Conservation (phyloP, 345 rosid species). For the Brassica incana region DNA sequence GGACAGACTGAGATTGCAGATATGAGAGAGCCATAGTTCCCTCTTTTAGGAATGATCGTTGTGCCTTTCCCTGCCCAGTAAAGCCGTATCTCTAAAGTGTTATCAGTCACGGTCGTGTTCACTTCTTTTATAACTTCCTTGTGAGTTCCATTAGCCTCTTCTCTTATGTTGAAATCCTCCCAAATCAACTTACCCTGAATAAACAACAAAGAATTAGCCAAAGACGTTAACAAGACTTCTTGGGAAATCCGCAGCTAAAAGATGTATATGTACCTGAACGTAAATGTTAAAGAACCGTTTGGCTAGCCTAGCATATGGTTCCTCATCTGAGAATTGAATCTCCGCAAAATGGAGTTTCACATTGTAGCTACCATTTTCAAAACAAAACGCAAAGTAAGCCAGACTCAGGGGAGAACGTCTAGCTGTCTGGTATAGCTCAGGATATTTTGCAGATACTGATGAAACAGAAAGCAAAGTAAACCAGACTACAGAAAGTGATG, state of each 20-base stretch:
- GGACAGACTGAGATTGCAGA: slow-evolving; percentile 63
- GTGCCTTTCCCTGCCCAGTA: slow-evolving; percentile 77
- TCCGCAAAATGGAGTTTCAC: slow-evolving; percentile 70
- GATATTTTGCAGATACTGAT: slow-evolving; percentile 33
- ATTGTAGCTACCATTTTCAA: slow-evolving; percentile 57
- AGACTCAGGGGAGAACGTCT: slow-evolving; percentile 62
- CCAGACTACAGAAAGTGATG: slow-evolving; percentile 20
- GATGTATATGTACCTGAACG: slow-evolving; percentile 29
- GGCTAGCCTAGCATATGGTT: slow-evolving; percentile 49
- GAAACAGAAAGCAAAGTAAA: neutral
- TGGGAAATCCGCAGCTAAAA: neutral
- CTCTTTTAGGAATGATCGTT: slow-evolving; percentile 45
- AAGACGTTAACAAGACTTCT: neutral
- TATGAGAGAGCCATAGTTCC: slow-evolving; percentile 64
- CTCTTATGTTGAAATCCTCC: slow-evolving; percentile 56
- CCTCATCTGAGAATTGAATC: slow-evolving; percentile 55
- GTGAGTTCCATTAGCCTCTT: slow-evolving; percentile 48
- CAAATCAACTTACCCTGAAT: slow-evolving; percentile 45
- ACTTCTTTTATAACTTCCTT: slow-evolving; percentile 37
- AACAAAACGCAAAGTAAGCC: slow-evolving; percentile 63
- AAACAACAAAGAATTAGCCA: neutral
- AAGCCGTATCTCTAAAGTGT: slow-evolving; percentile 56
- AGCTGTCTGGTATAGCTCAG: slow-evolving; percentile 48
- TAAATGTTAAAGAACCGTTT: slow-evolving; percentile 55
- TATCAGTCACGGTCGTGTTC: slow-evolving; percentile 42